These are phyloP conservation scores for Lentinula novae-zelandiae DNA, from an alignment of 1,284 basidiomycete genomes.

Conservation along the genomic window DNA sequence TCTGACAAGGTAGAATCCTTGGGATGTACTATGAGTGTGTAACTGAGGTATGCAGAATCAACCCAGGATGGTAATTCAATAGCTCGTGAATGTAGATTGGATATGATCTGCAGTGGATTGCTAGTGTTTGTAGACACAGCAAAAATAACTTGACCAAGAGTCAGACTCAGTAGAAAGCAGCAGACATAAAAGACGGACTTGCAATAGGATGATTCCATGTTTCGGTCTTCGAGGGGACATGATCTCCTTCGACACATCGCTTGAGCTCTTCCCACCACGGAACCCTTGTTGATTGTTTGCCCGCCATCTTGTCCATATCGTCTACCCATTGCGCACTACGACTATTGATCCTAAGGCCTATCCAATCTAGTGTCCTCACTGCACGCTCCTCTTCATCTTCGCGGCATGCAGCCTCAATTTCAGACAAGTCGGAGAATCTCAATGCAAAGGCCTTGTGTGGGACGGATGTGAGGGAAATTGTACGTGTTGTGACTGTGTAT, in stretches of 20 bases:
- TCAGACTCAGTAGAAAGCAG: slow-evolving; percentile 13
- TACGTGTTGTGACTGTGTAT: slow-evolving; percentile 66
- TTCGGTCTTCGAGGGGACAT: slow-evolving; percentile 63
- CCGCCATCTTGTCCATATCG: slow-evolving; percentile 42
- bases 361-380: slow-evolving; percentile 75
- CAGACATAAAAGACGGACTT: slow-evolving; percentile 40
- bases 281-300: slow-evolving; percentile 42
- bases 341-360: slow-evolving; percentile 60
- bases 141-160: slow-evolving; percentile 52
- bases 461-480: slow-evolving; percentile 64
- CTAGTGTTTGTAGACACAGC: slow-evolving; percentile 73
- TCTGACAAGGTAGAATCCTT: slow-evolving; percentile 63
- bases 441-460: slow-evolving; percentile 68
- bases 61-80: slow-evolving; percentile 76
- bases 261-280: slow-evolving; percentile 84
- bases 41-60: slow-evolving; percentile 63
- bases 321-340: slow-evolving; percentile 66
- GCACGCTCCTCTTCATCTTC: slow-evolving; percentile 78
- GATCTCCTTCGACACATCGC: slow-evolving; percentile 71
- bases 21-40: slow-evolving; percentile 74
- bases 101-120: slow-evolving; percentile 74
- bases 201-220: slow-evolving; percentile 83
- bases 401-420: slow-evolving; percentile 64
- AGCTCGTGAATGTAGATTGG: slow-evolving; percentile 59
- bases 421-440: slow-evolving; percentile 68